Evolutionary conservation across 441 rosid genomes (phyloP).

Genomic region (Dalechampia spathulata): DNA sequence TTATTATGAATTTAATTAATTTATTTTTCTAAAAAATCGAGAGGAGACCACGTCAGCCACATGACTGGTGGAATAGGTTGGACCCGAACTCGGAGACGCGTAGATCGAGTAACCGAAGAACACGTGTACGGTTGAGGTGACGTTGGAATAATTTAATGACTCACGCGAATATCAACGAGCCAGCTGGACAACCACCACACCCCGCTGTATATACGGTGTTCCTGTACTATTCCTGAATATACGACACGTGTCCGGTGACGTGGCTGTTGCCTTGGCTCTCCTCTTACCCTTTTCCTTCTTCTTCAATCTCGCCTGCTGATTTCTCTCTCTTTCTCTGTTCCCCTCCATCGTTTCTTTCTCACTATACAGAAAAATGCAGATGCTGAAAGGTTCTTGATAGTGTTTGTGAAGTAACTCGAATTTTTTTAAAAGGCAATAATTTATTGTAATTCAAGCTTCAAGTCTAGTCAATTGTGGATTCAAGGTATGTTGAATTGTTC

Average conservation of each 20-base stretch:
- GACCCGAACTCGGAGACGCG: constrained; percentile 34
- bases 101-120: constrained; percentile 31
- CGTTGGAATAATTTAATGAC: constrained; percentile 39
- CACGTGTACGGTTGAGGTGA: constrained; percentile 65
- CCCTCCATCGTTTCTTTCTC: neutral
- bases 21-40: neutral
- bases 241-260: constrained; percentile 86
- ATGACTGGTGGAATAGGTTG: constrained; percentile 47
- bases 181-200: too few relatives aligned
- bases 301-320: too few relatives aligned
- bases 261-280: constrained; percentile 80
- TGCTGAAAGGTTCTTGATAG: constrained; percentile 10
- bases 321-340: neutral
- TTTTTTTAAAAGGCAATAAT: too few relatives aligned
- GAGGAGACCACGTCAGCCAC: constrained; percentile 72
- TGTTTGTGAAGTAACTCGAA: too few relatives aligned
- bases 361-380: constrained; percentile 18
- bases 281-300: too few relatives aligned
- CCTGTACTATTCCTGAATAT: constrained; percentile 22
- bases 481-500: constrained; percentile 28
- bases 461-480: too few relatives aligned
- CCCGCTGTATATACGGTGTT: too few relatives aligned
- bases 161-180: constrained; percentile 47
- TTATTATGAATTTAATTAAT: neutral
- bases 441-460: too few relatives aligned